These are phyloP conservation scores for Apiospora malaysiana DNA, from an alignment of 2,329 filamentous ascomycete genomes.

Conservation along the genomic window DNA sequence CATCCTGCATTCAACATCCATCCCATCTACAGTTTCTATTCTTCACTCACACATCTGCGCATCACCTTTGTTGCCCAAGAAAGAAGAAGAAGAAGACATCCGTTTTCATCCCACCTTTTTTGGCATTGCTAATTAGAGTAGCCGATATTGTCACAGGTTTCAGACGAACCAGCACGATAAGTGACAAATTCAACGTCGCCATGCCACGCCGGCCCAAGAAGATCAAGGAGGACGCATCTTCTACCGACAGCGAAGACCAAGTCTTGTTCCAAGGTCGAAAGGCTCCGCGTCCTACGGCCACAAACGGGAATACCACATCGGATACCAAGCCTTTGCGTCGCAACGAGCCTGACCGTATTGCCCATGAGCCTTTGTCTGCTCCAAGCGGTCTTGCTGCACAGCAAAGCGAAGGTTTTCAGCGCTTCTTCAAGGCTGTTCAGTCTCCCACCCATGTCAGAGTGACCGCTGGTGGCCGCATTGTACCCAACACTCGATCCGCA, in stretches of 20 bases:
- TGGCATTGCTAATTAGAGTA: slow-evolving; percentile 9
- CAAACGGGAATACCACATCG: slow-evolving; percentile 28
- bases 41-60: background rate
- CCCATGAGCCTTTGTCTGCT: slow-evolving; percentile 57
- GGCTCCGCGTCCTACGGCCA: slow-evolving; percentile 28
- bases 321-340: slow-evolving; percentile 54
- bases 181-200: slow-evolving; percentile 28
- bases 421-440: slow-evolving; percentile 71
- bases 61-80: background rate
- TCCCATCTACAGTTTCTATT: background rate
- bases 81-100: background rate
- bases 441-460: slow-evolving; percentile 72
- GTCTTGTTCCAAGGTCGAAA: slow-evolving; percentile 45
- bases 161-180: background rate
- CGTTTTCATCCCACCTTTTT: slow-evolving; percentile 20
- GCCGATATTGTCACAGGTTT: slow-evolving; percentile 38
- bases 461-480: slow-evolving; percentile 70
- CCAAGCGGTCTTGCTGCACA: slow-evolving; percentile 60
- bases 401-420: slow-evolving; percentile 68
- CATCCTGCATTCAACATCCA: background rate
- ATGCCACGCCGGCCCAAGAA: slow-evolving; percentile 35
- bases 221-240: slow-evolving; percentile 42
- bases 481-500: slow-evolving; percentile 65
- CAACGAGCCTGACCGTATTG: slow-evolving; percentile 48
- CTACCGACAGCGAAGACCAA: slow-evolving; percentile 44